These are phyloP conservation scores for Cordyceps farinosa DNA, from an alignment of 2,329 filamentous ascomycete genomes.

Conservation along the genomic window DNA sequence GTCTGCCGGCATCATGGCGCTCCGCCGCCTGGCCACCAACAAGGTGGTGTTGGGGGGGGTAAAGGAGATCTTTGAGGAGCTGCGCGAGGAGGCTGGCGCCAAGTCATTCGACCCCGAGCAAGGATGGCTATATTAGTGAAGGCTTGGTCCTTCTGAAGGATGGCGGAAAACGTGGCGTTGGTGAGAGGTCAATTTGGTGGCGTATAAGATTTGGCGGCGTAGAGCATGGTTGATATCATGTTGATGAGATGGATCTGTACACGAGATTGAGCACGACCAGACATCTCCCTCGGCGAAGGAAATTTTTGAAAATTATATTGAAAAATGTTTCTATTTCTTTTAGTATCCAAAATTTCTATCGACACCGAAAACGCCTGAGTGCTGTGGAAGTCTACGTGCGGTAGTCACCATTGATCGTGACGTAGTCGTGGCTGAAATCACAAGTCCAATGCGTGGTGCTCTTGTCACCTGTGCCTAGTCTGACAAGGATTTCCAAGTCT, in stretches of 20 bases:
- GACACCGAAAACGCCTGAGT: neutral
- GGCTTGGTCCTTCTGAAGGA: neutral
- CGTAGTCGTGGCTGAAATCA: slow-evolving; percentile 81
- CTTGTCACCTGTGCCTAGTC: slow-evolving; percentile 64
- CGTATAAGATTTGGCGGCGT: neutral
- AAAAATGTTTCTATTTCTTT: neutral
- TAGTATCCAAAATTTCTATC: neutral
- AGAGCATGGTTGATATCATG: neutral
- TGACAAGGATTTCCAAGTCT: slow-evolving; percentile 74
- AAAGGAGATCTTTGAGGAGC: slow-evolving; percentile 15
- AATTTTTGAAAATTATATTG: neutral
- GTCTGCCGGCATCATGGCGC: slow-evolving; percentile 26
- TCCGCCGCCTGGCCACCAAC: slow-evolving; percentile 27
- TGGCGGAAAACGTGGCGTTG: neutral
- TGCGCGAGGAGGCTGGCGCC: neutral
- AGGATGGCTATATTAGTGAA: neutral
- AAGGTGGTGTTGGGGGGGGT: slow-evolving; percentile 27
- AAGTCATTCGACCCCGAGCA: neutral
- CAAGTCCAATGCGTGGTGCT: slow-evolving; percentile 79
- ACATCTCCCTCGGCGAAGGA: neutral
- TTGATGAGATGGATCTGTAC: neutral
- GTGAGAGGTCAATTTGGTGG: neutral
- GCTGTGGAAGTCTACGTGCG: slow-evolving; percentile 44
- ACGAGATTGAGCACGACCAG: neutral
- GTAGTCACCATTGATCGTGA: slow-evolving; percentile 66